phyloP scores from a whole-genome alignment of 805 yeast species.

The Metschnikowia cubensis region DNA sequence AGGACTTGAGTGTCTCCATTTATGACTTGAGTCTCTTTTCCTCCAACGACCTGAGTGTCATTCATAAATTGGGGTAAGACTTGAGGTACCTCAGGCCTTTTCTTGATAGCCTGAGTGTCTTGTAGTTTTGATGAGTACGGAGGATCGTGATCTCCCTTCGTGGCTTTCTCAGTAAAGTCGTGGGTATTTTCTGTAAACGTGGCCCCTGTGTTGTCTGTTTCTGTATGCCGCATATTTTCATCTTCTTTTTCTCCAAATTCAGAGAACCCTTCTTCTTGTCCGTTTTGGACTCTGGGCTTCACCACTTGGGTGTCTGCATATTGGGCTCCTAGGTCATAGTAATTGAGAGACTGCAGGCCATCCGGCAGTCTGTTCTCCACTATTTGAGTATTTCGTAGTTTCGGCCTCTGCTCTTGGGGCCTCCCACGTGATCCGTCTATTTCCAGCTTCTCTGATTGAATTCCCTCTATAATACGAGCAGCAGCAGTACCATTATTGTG shows the following conservation, averaged over 20 bases:
- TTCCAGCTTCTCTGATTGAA: no score
- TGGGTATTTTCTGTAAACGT: no score
- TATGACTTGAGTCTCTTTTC: neutral
- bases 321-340: neutral
- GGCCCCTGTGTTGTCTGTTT: no score
- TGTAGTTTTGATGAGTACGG: neutral
- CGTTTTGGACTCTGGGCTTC: neutral
- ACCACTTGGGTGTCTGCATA: neutral
- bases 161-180: no score
- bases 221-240: no score
- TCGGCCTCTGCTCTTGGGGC: neutral
- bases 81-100: no score
- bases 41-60: neutral
- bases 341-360: neutral
- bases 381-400: neutral
- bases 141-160: no score
- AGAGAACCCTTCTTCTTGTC: no score
- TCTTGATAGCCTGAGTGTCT: neutral
- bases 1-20: neutral
- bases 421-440: no score
- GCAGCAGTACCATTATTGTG: no score
- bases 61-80: neutral
- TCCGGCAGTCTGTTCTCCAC: neutral
- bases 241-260: no score
- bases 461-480: no score